Conservation (phyloP, 305 asterid species). For the Fraxinus albicans region DNA sequence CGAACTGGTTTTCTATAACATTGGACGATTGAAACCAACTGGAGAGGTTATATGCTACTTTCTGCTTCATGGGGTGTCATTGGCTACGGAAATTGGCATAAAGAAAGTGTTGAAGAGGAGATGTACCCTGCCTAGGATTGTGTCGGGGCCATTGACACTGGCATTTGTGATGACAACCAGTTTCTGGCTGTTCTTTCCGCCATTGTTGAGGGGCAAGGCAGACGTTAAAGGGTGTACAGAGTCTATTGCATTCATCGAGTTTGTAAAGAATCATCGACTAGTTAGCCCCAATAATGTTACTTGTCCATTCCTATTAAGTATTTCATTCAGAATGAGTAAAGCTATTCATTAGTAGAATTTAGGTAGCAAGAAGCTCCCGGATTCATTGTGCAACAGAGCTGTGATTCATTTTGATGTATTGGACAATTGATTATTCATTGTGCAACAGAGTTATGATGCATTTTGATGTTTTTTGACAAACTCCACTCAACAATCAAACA, state of each 20-base stretch:
- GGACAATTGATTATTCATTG: too few species aligned
- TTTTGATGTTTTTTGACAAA: background rate
- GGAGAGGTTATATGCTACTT: slow-evolving; percentile 44
- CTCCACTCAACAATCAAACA: background rate
- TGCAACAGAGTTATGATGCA: too few species aligned
- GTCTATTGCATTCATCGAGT: slow-evolving; percentile 40
- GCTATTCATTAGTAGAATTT: background rate
- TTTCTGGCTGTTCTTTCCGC: slow-evolving; percentile 61
- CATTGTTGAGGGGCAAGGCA: slow-evolving; percentile 36
- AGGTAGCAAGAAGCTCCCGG: background rate
- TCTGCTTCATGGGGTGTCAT: slow-evolving; percentile 42
- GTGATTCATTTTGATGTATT: too few species aligned
- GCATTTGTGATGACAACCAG: slow-evolving; percentile 36
- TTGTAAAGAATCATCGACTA: slow-evolving; percentile 26
- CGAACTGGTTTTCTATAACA: slow-evolving; percentile 49
- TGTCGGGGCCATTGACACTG: slow-evolving; percentile 34
- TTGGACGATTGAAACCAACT: slow-evolving; percentile 42
- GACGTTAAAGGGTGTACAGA: slow-evolving; percentile 53
- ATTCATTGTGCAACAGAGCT: too few species aligned
- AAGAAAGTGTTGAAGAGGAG: slow-evolving; percentile 26
- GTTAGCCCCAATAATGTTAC: slow-evolving; percentile 34
- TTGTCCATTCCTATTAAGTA: slow-evolving; percentile 35
- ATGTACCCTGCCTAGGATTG: slow-evolving; percentile 26
- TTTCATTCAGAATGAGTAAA: background rate
- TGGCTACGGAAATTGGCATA: slow-evolving; percentile 27